Percentiles rank a stretch among this genome's conserved stretches.
Evolutionary conservation across 352 stramenopile genomes (phyloP).

Genomic region (Phytophthora pseudosyringae): DNA sequence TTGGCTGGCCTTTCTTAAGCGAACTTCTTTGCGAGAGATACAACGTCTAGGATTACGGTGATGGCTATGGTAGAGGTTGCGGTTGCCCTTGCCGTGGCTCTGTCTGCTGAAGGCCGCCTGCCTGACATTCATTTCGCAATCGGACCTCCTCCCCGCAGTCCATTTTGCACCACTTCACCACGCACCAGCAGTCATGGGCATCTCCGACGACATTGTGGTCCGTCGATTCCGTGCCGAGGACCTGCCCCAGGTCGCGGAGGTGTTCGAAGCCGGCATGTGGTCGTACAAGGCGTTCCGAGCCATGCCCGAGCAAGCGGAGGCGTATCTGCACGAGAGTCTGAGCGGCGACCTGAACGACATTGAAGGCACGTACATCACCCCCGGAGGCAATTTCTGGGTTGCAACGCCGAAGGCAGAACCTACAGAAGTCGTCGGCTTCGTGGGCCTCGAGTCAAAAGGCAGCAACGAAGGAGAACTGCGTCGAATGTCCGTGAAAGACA

Average conservation of each 20-base stretch:
- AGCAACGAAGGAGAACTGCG: constrained; percentile 37
- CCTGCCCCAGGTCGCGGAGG: constrained; percentile 32
- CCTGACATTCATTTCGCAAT: neutral
- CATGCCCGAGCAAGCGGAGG: constrained; percentile 19
- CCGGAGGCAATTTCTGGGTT: constrained; percentile 59
- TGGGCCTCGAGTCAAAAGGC: constrained; percentile 37
- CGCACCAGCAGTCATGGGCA: neutral
- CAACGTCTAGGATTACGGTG: neutral
- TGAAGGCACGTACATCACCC: constrained; percentile 40
- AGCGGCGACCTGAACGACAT: constrained; percentile 46
- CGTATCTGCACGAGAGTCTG: constrained; percentile 32
- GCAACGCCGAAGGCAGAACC: constrained; percentile 28
- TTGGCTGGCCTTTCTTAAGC: neutral
- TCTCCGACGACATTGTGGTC: constrained; percentile 19
- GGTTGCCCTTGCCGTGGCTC: too few species aligned
- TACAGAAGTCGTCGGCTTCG: constrained; percentile 32
- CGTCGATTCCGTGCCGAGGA: constrained; percentile 34
- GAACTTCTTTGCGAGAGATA: neutral
- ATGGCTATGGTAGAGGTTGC: neutral
- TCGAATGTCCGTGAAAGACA: constrained; percentile 54
- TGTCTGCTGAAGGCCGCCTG: neutral
- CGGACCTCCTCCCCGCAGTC: neutral
- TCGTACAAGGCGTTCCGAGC: constrained; percentile 29
- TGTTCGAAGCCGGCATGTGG: constrained; percentile 40
- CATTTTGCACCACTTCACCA: neutral